Base-by-base conservation (phyloP, 1,284 basidiomycete genomes). In the Naganishia albida region DNA sequence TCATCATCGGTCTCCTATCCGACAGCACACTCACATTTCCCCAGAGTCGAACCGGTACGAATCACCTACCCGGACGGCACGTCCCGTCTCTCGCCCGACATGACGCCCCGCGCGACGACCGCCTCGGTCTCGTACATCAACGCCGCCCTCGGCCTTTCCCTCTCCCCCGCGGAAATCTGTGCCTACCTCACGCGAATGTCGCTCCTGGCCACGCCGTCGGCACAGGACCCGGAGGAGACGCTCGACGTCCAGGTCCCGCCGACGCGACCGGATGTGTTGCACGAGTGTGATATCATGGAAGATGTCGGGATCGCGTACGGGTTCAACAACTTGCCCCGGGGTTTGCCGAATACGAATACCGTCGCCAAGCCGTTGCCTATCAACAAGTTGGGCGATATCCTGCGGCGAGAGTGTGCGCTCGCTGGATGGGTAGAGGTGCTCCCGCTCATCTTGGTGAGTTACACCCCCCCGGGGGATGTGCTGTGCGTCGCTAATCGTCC, bases 221-320 rank as follows among this genome's bases (percentile, higher is more conserved):
- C 80, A 0, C 71, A 74, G 18, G 78, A 87, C 66, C 70, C 83
- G 0, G 88, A 91, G 70, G 86, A 89, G 72, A 79, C 91, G 25
- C 73, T 86, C 28, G 76, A 80, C 55, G 88, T 99, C 28, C 81
- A 86, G 44, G 85, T 99, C 40, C 95, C 95, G 1, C 84, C 90
- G 34, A 98, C 93, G 13, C 86, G 95, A 51, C 93, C 96, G 0
- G 95, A 99, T 75, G 96, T 99, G 70, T 82, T 99, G 66, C 96
- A 99, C 77, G 93, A 98, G 78, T 97, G 94, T 74, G 95, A 99
- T 78, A 85, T 99, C 73, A 91, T 99, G 88, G 95, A 99, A 77
- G 95, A 99, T 72, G 91, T 89, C 0, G 96, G 96, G 4, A 93
- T 99, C 69, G 95, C 93, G 0, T 97, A 94, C 75, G 96, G 96